Conservation (phyloP, 495 filamentous ascomycete genomes). For the Astrothelium subdiscretum region DNA sequence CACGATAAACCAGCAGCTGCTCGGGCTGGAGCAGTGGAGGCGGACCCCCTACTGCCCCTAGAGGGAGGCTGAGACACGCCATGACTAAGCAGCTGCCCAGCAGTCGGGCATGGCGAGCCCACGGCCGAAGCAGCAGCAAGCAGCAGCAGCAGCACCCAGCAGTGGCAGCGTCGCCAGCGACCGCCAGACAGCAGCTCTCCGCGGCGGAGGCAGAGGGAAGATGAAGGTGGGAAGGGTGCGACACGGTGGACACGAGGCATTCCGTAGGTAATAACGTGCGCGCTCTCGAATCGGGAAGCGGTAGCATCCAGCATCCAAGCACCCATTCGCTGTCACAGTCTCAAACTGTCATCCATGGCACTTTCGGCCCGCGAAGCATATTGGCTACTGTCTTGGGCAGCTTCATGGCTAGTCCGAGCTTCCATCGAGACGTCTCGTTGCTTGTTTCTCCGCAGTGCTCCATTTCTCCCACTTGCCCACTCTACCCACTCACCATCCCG, state of each 20-base stretch:
- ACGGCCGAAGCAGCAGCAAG: not conserved
- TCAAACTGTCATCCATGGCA: not conserved
- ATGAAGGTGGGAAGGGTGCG: not conserved
- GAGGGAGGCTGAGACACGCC: not conserved
- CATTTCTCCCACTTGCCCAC: not conserved
- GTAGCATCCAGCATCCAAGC: not conserved
- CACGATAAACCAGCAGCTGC: not conserved
- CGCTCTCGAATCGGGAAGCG: conserved; percentile 2
- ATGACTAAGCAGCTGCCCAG: not conserved
- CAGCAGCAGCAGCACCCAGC: not conserved
- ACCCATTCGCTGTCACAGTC: conserved; percentile 2
- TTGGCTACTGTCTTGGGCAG: not conserved
- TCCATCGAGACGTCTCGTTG: not conserved
- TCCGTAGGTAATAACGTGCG: conserved; percentile 1
- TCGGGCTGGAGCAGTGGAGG: conserved; percentile 1
- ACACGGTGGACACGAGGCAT: not conserved
- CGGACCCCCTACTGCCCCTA: not conserved
- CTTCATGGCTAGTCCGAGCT: not conserved
- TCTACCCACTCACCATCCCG: not conserved
- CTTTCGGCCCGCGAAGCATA: not conserved
- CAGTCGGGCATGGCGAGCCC: no score
- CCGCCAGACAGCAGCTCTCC: not conserved
- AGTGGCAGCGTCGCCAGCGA: not conserved
- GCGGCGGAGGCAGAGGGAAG: not conserved
- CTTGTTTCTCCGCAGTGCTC: not conserved